phyloP scores from a whole-genome alignment of 306 rosid species.

The Sophora flavescens region DNA sequence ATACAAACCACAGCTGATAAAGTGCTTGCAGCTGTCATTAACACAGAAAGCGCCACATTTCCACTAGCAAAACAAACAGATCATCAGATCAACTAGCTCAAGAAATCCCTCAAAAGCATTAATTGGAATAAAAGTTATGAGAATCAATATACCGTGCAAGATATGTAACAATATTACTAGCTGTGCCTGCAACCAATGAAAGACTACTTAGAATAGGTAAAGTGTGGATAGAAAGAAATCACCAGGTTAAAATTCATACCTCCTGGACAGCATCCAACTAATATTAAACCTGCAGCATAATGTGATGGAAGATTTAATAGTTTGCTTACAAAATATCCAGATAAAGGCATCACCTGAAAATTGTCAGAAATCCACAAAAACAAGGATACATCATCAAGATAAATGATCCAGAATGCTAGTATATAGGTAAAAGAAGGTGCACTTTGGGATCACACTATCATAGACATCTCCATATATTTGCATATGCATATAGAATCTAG shows the following conservation, averaged over 20 bases:
- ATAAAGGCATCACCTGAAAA: constrained; percentile 88
- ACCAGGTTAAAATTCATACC: constrained; percentile 57
- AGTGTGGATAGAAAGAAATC: constrained; percentile 1
- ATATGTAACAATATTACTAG: constrained; percentile 88
- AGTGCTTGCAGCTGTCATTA: constrained; percentile 94
- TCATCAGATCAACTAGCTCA: constrained; percentile 41
- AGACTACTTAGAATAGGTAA: constrained; percentile 10
- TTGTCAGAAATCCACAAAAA: constrained; percentile 27
- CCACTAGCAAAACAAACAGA: constrained; percentile 61
- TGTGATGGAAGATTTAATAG: constrained; percentile 77
- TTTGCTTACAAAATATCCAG: constrained; percentile 78
- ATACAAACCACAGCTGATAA: constrained; percentile 77
- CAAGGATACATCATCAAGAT: constrained; percentile 11
- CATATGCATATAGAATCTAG: background rate
- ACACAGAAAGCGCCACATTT: constrained; percentile 89
- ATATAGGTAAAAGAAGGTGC: constrained; percentile 6
- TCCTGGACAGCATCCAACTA: constrained; percentile 88
- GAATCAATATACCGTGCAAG: constrained; percentile 77
- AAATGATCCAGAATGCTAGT: constrained; percentile 18
- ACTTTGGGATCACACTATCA: background rate
- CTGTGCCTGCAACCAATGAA: constrained; percentile 78
- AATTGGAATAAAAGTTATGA: constrained; percentile 22
- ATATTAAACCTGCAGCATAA: constrained; percentile 90
- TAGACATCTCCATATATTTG: background rate
- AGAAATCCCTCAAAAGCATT: constrained; percentile 12